Evolutionary conservation across 148 eudicot genomes (phyloP), one percentile per base, ranked within the genome.

Genomic region (Rheum nobile): DNA sequence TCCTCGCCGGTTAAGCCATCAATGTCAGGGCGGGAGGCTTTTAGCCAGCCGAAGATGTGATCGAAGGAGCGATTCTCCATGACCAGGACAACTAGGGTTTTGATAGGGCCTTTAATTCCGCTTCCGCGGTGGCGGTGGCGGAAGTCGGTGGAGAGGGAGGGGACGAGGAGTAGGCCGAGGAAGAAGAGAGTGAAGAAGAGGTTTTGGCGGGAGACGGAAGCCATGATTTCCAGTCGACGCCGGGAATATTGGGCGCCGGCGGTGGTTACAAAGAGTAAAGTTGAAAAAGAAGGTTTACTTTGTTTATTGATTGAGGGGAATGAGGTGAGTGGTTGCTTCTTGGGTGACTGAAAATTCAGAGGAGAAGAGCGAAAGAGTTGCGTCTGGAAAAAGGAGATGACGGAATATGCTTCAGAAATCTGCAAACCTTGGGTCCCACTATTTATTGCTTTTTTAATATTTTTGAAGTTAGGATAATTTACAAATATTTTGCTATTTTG

Each of bases 41-140:
- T 91, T 22, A 94, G 79, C 98, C 98, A 94, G 0, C 98, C 98
- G 6, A 94, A 82, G 3, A 94, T 82, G 73, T 94, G 98, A 71
- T 94, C 98, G 44, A 94, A 94, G 1, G 98, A 94, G 63, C 98
- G 97, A 76, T 94, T 94, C 59, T 94, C 98, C 98, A 94, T 94
- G 37, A 94, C 93, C 0, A 94, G 4, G 8, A 94, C 78, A 9
- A 94, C 98, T 2, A 94, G 67, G 82, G 98, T 94, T 77, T 94
- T 94, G 75, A 94, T 83, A 72, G 93, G 98, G 6, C 90, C 88
- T 5, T 82, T 42, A 65, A 89, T 78, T 77, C 86, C 50, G 63
- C 24, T 79, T 11, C 72, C 67, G 67, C 73, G 77, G 63, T 84
- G 59, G 75, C 73, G 84, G 73, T 71, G 68, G 37, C 72, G 77